Base-by-base conservation (phyloP, 1,139 yeast genomes). In the Chernovozyma sophiae-reginae region DNA sequence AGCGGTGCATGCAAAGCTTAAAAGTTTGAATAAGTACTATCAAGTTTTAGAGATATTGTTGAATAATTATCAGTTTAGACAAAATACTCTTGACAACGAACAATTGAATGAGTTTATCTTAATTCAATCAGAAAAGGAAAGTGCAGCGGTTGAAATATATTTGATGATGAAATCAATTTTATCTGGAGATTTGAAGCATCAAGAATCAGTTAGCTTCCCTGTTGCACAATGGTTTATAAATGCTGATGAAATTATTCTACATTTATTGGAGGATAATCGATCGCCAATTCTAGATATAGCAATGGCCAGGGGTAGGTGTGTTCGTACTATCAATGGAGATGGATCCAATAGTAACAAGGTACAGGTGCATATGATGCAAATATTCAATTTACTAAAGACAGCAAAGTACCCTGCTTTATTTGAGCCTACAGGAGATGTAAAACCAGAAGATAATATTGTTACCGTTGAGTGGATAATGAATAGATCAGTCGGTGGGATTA, bases 401-500 rank as follows among this genome's bases (percentile, higher is more conserved):
- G 63, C 74, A 0, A 46, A 47, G 34, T 69, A 55, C 40, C 66
- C 67, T 5, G 61, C 60, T 14, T 61, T 70, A 35, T 47, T 70
- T 33, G 68, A 57, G 35, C 74, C 75, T 1, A 25, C 37, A n/a
- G 27, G 31, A 17, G 47, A 39, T 13, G 22, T 11, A 3, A 37
- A 47, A 17, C 43, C 45, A 37, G 35, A 42, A 22, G 39, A 48
- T 7, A 57, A 54, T 38, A 45, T 79, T 51, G 56, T 81, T 11
- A 58, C 62, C 6, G 62, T 79, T 6, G 63, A 58, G 26, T 83
- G 92, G 92, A 71, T 74, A 4, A 74, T 81, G 78, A 77, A 75
- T 42, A 65, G 74, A 37, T 74, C 82, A 13, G 74, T 81, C 31
- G 90, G 89, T 31, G 90, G 90, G 1, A 81, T 82, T 42, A 69